Evolutionary conservation across 306 rosid genomes (phyloP), one percentile per base, ranked within the genome.

Genomic region (Carpinus viminea): DNA sequence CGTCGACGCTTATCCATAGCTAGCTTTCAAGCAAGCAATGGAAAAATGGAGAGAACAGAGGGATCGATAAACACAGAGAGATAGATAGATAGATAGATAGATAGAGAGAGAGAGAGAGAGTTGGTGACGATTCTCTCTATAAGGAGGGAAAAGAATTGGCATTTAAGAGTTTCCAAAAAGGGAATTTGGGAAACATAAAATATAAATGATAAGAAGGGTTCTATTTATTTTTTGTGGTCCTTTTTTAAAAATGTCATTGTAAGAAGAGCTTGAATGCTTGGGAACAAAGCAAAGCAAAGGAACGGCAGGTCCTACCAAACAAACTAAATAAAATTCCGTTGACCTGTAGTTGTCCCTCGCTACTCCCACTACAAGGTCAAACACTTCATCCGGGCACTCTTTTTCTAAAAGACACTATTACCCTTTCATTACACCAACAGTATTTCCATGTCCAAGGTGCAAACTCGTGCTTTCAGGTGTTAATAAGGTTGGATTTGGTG

Each of bases 281-380:
- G 70, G 50, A 75, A 43, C 72, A 56, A 59, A 59, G 74, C 61
- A 16, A 34, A 56, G 31, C 66, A 79, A 34, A 66, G 31, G 75
- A 79, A 76, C 83, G 84, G 84, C 80, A 81, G 84, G 78, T 84
- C 84, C 82, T 73, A 87, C 90, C 90, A 47, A 87, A 87, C 88
- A 69, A 71, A 79, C 88, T 70, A 75, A 68, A 34, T 18, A 31
- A 12, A 57, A 52, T 56, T 66, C 3, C 12, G 79, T 87, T 84
- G 90, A 87, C 90, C 81, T 80, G 80, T 53, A 57, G 89, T 80
- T 86, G 83, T 74, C 75, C 5, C 74, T 26, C 34, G 3, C 34
- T 2, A 1, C 34, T 2, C 38, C 2, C 20, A 0, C 12, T 3
- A n/a, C 64, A 55, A 12, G 34, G 68, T 74, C 77, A 57, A 56